Base-by-base conservation (phyloP, 2,329 filamentous ascomycete genomes). In the Nannizzia gypsea region DNA sequence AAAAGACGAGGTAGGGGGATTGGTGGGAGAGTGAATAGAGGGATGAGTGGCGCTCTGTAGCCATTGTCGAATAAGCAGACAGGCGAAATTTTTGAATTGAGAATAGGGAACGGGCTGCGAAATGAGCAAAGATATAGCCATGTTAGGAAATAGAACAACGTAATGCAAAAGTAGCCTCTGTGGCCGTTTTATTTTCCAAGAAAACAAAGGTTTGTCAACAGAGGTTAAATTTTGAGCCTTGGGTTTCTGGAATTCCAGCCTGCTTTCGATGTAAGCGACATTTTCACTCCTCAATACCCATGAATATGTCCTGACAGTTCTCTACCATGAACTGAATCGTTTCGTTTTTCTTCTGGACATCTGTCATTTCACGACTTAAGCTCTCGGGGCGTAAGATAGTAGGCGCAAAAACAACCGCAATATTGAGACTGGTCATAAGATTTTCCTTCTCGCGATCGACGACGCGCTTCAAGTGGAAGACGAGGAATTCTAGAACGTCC, bases 401-500 rank as follows among this genome's bases (percentile, higher is more conserved):
- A 6, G 93, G 93, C 6, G 93, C 93, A 71, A 99, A 99, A 40
- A 99, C 93, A 46, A 99, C 93, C 2, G 93, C 90, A 63, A 97
- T 77, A 70, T 99, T 99, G 75, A 95, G 89, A 60, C 92, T 89
- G 24, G 90, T 96, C 93, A 99, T 99, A 72, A 96, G 74, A 70
- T 97, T 97, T 71, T 95, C 88, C 42, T 81, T 82, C 70, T 95
- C 88, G 64, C 88, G 84, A 66, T 85, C 80, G 61, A 95, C 88
- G 42, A 99, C 92, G 62, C 90, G 84, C 66, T 86, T 87, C 66
- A 99, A 81, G 77, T 99, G 93, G 79, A 95, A 93, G 71, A 97
- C 86, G 63, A 99, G 80, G 72, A 95, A 96, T 71, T 96, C 90
- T 6, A 99, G 82, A 65, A 89, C 92, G 70, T 96, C 90, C 50